Conservation (phyloP, 2,329 filamentous ascomycete species). For the Grosmannia penicillata region DNA sequence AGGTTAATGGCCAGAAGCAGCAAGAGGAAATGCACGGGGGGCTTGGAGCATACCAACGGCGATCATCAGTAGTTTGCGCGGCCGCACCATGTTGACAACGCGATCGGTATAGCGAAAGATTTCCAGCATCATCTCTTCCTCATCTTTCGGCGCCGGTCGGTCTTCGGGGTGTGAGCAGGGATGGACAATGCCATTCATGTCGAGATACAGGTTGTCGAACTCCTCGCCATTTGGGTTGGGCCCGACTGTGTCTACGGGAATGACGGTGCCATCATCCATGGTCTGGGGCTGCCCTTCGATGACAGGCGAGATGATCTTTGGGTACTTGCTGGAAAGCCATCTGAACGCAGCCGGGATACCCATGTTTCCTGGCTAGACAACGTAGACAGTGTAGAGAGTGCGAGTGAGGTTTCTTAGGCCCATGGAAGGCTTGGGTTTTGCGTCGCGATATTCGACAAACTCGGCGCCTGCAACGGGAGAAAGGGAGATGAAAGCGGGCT, state of each 20-base stretch:
- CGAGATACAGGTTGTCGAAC: slow-evolving; percentile 92
- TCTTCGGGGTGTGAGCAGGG: slow-evolving; percentile 97
- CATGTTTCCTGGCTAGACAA: slow-evolving; percentile 37
- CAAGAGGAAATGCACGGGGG: too few species aligned
- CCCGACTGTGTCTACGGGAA: slow-evolving; percentile 71
- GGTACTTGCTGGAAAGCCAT: slow-evolving; percentile 95
- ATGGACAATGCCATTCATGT: slow-evolving; percentile 99
- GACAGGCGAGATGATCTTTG: slow-evolving; percentile 89
- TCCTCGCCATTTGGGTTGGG: slow-evolving; percentile 96
- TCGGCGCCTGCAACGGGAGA: too few species aligned
- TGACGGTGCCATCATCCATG: slow-evolving; percentile 64
- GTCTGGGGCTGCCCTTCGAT: slow-evolving; percentile 71
- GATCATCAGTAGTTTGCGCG: slow-evolving; percentile 91
- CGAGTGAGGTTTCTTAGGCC: too few species aligned
- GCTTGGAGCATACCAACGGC: slow-evolving; percentile 71
- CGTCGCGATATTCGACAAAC: too few species aligned
- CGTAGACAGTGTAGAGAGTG: too few species aligned
- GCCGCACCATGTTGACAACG: slow-evolving; percentile 96
- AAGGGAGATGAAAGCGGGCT: too few species aligned
- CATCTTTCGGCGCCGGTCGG: slow-evolving; percentile 73
- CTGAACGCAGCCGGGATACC: slow-evolving; percentile 90
- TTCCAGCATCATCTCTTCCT: slow-evolving; percentile 99
- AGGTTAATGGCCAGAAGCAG: too few species aligned
- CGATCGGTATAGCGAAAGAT: slow-evolving; percentile 98
- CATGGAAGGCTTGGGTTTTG: too few species aligned